Evolutionary conservation across 345 rosid genomes (phyloP).

Genomic region (Syzygium aromaticum): DNA sequence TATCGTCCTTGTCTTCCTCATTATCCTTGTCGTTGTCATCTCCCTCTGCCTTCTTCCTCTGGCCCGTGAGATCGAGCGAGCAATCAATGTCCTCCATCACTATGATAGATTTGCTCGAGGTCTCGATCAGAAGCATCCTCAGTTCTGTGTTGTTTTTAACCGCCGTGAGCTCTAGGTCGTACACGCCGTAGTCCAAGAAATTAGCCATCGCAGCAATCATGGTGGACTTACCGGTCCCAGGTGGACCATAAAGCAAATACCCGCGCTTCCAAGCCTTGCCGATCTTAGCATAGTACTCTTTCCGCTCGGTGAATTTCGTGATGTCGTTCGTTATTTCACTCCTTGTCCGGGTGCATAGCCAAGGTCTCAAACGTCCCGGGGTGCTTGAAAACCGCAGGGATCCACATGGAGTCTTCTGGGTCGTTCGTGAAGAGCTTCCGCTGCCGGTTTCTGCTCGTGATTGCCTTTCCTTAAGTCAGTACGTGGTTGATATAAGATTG

Average conservation of each 20-base stretch:
- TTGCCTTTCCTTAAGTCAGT: slow-evolving; percentile 1
- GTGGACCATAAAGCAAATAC: slow-evolving; percentile 11
- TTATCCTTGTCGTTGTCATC: not conserved
- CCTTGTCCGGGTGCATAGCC: slow-evolving; percentile 11
- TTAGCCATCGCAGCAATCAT: slow-evolving; percentile 23
- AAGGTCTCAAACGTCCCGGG: slow-evolving; percentile 15
- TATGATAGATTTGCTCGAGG: slow-evolving; percentile 12
- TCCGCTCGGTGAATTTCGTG: slow-evolving; percentile 4
- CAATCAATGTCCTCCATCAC: slow-evolving; percentile 23
- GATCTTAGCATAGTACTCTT: slow-evolving; percentile 12
- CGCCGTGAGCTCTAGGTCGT: slow-evolving; percentile 15
- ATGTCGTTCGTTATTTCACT: slow-evolving; percentile 8
- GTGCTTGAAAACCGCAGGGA: slow-evolving; percentile 13
- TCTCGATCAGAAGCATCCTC: slow-evolving; percentile 12
- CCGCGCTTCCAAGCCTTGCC: slow-evolving; percentile 18
- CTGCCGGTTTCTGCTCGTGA: not conserved
- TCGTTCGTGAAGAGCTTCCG: slow-evolving; percentile 11
- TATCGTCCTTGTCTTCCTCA: not conserved
- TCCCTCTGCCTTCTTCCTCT: slow-evolving; percentile 6
- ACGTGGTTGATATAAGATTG: slow-evolving; percentile 1
- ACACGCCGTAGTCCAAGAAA: slow-evolving; percentile 6
- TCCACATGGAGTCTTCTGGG: slow-evolving; percentile 6
- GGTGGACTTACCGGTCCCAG: slow-evolving; percentile 21
- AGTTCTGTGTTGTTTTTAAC: slow-evolving; percentile 16
- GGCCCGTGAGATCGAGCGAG: slow-evolving; percentile 15